Conservation (phyloP, 2,329 filamentous ascomycete genomes). For the Coniochaeta prunicola region DNA sequence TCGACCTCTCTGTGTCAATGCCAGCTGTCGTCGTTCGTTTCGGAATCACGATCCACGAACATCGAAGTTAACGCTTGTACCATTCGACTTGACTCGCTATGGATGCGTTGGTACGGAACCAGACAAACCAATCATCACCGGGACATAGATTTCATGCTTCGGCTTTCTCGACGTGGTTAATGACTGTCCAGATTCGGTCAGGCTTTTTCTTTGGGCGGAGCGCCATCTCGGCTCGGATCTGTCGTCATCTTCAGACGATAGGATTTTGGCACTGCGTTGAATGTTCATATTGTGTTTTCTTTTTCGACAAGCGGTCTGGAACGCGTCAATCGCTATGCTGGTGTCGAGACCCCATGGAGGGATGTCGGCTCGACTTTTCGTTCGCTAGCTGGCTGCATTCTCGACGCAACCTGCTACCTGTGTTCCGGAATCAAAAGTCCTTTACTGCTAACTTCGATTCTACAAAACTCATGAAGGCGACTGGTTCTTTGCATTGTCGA, state of each 20-base stretch:
- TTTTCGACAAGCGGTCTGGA: background rate
- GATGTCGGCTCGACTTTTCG: background rate
- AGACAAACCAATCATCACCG: background rate
- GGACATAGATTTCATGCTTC: background rate
- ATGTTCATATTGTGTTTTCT: background rate
- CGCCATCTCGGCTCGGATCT: background rate
- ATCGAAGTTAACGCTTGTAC: background rate
- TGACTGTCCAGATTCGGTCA: background rate
- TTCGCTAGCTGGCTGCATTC: background rate
- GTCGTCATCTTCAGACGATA: conserved; percentile 1
- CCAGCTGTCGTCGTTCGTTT: background rate
- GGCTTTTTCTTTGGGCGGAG: background rate
- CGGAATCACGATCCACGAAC: background rate
- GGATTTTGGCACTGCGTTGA: background rate
- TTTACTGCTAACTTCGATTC: background rate
- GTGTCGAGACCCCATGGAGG: background rate
- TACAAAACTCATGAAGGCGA: background rate
- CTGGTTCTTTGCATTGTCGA: background rate
- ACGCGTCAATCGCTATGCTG: background rate
- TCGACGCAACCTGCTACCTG: background rate
- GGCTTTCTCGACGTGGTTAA: background rate
- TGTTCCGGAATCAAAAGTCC: background rate
- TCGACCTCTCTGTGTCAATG: background rate
- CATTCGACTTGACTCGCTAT: background rate
- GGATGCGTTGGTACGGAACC: background rate